These are phyloP conservation scores for Microthlaspi erraticum DNA, from an alignment of 345 rosid genomes.

Conservation along the genomic window DNA sequence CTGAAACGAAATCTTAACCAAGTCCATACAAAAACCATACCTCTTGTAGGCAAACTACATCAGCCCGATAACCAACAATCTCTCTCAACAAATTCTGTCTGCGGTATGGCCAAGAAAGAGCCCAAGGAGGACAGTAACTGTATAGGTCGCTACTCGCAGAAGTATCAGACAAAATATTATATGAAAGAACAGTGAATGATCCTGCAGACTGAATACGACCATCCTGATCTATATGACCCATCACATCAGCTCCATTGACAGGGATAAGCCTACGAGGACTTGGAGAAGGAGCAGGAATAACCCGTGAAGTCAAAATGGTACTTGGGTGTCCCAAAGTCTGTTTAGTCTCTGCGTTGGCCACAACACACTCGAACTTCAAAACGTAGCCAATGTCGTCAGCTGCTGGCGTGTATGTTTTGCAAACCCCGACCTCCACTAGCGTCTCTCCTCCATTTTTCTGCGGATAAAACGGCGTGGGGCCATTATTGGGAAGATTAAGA, in stretches of 20 bases:
- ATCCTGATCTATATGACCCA: slow-evolving; percentile 79
- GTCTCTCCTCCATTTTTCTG: slow-evolving; percentile 85
- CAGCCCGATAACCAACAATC: slow-evolving; percentile 96
- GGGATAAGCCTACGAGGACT: slow-evolving; percentile 86
- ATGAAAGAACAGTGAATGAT: slow-evolving; percentile 90
- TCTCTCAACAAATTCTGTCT: slow-evolving; percentile 92
- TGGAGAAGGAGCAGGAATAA: slow-evolving; percentile 96
- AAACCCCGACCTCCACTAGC: slow-evolving; percentile 87
- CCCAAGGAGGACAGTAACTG: slow-evolving; percentile 98
- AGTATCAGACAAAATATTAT: slow-evolving; percentile 86
- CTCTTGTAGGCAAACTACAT: slow-evolving; percentile 97
- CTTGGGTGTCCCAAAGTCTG: slow-evolving; percentile 63
- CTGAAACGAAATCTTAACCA: neutral
- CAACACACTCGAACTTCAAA: slow-evolving; percentile 93
- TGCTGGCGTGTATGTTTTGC: slow-evolving; percentile 90
- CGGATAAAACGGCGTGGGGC: slow-evolving; percentile 72
- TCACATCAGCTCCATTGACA: slow-evolving; percentile 67
- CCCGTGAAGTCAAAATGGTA: slow-evolving; percentile 83
- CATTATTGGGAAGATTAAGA: slow-evolving; percentile 64
- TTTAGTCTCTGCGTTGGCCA: slow-evolving; percentile 79
- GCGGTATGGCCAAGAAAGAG: slow-evolving; percentile 98
- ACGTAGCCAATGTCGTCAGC: slow-evolving; percentile 91
- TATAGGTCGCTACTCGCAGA: slow-evolving; percentile 78
- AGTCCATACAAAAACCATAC: slow-evolving; percentile 47
- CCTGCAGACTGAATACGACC: slow-evolving; percentile 77